Evolutionary conservation across 1,284 basidiomycete genomes (phyloP).

Genomic region (Papiliotrema fonsecae): DNA sequence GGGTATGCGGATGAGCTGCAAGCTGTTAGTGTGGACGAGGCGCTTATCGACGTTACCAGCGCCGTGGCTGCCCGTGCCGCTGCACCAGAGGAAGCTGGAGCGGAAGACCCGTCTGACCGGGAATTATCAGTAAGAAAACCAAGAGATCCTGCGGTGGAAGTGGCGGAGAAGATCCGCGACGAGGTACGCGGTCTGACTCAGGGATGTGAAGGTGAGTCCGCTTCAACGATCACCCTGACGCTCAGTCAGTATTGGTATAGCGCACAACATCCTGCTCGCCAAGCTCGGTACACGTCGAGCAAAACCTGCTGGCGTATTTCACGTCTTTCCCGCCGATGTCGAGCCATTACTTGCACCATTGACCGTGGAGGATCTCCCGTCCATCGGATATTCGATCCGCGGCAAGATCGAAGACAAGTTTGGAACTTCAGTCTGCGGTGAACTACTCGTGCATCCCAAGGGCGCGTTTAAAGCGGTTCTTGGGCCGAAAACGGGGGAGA

Average conservation of each 20-base stretch:
- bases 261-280: conserved; percentile 85
- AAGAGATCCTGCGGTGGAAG: conserved; percentile 58
- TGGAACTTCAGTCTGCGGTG: conserved; percentile 65
- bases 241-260: conserved; percentile 82
- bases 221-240: conserved; percentile 1
- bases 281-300: conserved; percentile 85
- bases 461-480: conserved; percentile 64
- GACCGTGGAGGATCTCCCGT: conserved; percentile 81
- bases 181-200: conserved; percentile 67
- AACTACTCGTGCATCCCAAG: conserved; percentile 61
- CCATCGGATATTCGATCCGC: conserved; percentile 71
- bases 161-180: conserved; percentile 74
- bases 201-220: conserved; percentile 67
- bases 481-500: conserved; percentile 78
- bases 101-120: conserved; percentile 17
- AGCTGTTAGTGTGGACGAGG: conserved; percentile 95
- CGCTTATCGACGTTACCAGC: conserved; percentile 79
- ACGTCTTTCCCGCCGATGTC: conserved; percentile 52
- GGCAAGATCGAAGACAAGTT: conserved; percentile 69
- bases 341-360: conserved; percentile 63
- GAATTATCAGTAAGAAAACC: conserved; percentile 21
- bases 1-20: conserved; percentile 83
- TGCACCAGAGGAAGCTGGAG: conserved; percentile 37
- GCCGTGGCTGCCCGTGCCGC: conserved; percentile 51
- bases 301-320: conserved; percentile 72